phyloP scores from a whole-genome alignment of 192 early-diverging fungal genomes.

The Coemansia sp. region DNA sequence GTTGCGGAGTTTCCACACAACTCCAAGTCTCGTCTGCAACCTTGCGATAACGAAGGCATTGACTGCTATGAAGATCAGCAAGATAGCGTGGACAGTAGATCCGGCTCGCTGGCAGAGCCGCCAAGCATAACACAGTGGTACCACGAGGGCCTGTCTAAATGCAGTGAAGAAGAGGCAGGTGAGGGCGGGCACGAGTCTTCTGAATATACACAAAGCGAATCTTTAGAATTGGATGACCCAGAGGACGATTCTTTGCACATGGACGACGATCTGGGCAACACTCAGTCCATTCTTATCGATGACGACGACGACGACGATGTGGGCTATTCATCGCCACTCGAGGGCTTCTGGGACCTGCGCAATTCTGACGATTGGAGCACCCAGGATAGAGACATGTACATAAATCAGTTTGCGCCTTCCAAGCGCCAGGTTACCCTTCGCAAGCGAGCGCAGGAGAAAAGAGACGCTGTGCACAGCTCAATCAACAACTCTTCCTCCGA shows the following conservation, averaged over 20 bases:
- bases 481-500: neutral
- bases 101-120: neutral
- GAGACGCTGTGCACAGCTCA: neutral
- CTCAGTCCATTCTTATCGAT: slow-evolving; percentile 5
- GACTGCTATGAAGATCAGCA: neutral
- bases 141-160: slow-evolving; percentile 19
- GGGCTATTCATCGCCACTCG: slow-evolving; percentile 45
- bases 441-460: slow-evolving; percentile 8
- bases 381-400: slow-evolving; percentile 26
- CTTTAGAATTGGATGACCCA: neutral
- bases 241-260: neutral
- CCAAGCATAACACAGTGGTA: slow-evolving; percentile 47
- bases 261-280: neutral
- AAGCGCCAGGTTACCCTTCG: slow-evolving; percentile 9
- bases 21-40: neutral
- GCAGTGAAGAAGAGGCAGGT: neutral
- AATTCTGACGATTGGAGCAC: neutral
- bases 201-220: neutral
- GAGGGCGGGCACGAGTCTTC: slow-evolving; percentile 1
- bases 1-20: neutral
- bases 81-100: neutral
- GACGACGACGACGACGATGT: slow-evolving; percentile 8
- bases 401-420: slow-evolving; percentile 38
- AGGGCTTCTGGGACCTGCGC: slow-evolving; percentile 47
- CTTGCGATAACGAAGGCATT: neutral